Percentiles rank a stretch among this genome's conserved stretches.
Evolutionary conservation across 306 rosid genomes (phyloP).

Genomic region (Delonix regia): DNA sequence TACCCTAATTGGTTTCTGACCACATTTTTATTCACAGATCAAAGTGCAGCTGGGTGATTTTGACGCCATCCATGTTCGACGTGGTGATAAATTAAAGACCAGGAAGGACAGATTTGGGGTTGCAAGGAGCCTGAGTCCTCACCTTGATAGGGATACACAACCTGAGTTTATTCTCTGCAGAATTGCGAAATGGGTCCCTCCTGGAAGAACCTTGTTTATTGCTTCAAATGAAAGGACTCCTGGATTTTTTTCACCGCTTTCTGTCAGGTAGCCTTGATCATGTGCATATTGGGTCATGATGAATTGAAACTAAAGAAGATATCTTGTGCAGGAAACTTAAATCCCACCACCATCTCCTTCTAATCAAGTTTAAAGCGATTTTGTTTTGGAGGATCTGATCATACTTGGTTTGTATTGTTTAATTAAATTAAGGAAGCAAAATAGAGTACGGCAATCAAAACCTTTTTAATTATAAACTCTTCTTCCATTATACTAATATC

Average conservation of each 20-base stretch:
- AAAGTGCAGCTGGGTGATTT: slow-evolving; percentile 63
- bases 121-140: slow-evolving; percentile 79
- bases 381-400: slow-evolving; percentile 6
- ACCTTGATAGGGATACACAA: slow-evolving; percentile 90
- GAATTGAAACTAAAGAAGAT: slow-evolving; percentile 18
- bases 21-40: slow-evolving; percentile 45
- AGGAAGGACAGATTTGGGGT: slow-evolving; percentile 92
- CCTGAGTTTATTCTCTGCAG: slow-evolving; percentile 78
- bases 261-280: slow-evolving; percentile 61
- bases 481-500: neutral
- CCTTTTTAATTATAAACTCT: neutral
- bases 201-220: slow-evolving; percentile 81
- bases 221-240: slow-evolving; percentile 96
- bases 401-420: neutral
- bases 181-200: slow-evolving; percentile 86
- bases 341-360: neutral
- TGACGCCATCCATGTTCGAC: slow-evolving; percentile 96
- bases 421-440: neutral
- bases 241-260: slow-evolving; percentile 87
- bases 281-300: slow-evolving; percentile 1
- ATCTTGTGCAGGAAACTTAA: neutral
- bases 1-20: slow-evolving; percentile 29
- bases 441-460: neutral
- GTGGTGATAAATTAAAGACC: slow-evolving; percentile 91
- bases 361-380: neutral